Evolutionary conservation across 805 yeast genomes (phyloP).

Genomic region (Candida ponderosae): DNA sequence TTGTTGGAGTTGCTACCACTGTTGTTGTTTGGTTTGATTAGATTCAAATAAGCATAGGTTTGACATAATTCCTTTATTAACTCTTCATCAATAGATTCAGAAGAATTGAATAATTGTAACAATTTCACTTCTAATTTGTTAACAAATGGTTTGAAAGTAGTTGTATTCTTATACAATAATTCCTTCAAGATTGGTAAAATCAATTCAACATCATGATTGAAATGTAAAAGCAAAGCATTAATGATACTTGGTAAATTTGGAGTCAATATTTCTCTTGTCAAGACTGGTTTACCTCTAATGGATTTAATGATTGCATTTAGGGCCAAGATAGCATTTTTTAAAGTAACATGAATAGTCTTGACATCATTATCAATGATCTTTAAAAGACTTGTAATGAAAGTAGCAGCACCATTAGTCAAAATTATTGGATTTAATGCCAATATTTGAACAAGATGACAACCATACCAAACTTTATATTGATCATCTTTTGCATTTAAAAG

Average conservation of each 20-base stretch:
- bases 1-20: conserved; percentile 29
- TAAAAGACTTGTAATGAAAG: conserved; percentile 27
- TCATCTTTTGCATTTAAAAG: conserved; percentile 27
- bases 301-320: conserved; percentile 24
- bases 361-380: conserved; percentile 26
- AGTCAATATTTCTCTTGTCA: conserved; percentile 76
- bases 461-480: conserved; percentile 25
- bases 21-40: conserved; percentile 44
- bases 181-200: conserved; percentile 33
- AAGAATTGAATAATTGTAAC: conserved; percentile 27
- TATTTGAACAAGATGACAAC: conserved; percentile 23
- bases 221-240: conserved; percentile 39
- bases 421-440: conserved; percentile 16
- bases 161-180: conserved; percentile 51
- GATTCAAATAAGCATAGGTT: conserved; percentile 48
- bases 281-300: conserved; percentile 73
- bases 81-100: conserved; percentile 27
- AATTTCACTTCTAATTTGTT: conserved; percentile 48
- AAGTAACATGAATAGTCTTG: conserved; percentile 22
- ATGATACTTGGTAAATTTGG: conserved; percentile 67
- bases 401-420: conserved; percentile 28
- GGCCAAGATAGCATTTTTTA: conserved; percentile 24
- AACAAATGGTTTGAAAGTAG: conserved; percentile 76
- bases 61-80: conserved; percentile 36
- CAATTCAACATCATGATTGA: conserved; percentile 24